Evolutionary conservation across 2,329 filamentous ascomycete genomes (phyloP), one percentile per base, ranked within the genome.

Genomic region (Calonectria crousiana): DNA sequence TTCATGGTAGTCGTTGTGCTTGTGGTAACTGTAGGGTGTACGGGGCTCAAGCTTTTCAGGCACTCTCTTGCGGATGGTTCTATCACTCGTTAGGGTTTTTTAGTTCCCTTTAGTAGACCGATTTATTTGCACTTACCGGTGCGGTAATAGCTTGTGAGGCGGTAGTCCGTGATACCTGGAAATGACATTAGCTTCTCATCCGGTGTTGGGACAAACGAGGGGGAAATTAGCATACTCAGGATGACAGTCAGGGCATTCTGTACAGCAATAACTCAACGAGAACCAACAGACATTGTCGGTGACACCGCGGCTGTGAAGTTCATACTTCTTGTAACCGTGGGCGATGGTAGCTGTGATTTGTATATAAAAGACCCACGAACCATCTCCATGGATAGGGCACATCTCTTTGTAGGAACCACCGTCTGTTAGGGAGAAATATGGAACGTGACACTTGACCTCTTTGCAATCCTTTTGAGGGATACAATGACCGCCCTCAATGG

Each of bases 331-430:
- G 66, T 78, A 52, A 23, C 78, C 78, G 16, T 80, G 76, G 16
- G 72, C 52, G 36, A 81, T 74, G 34, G 67, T 72, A 34, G 69
- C 80, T 76, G 81, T 78, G 73, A 81, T 76, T 74, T 77, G 77
- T 67, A 81, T 78, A 68, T 81, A 81, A 34, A 79, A 80, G 71
- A 78, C 76, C 79, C 79, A 81, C 26, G 78, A 78, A n/a, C 79
- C 79, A 20, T 80, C 73, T 14, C 73, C 77, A 53, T 79, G 49
- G 23, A 81, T 73, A 51, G 79, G 79, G 71, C 79, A 81, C 68
- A 81, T 76, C 32, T 81, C 75, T 41, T 76, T 67, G 72, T 76
- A 75, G 4, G 77, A 79, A 41, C 78, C 78, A 6, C 78, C 79
- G 36, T 79, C 72, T 30, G 77, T 76, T 28, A 81, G 56, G 11